These are phyloP conservation scores for Triticum urartu DNA, from an alignment of 176 grass and related monocot genomes.

Conservation along the genomic window DNA sequence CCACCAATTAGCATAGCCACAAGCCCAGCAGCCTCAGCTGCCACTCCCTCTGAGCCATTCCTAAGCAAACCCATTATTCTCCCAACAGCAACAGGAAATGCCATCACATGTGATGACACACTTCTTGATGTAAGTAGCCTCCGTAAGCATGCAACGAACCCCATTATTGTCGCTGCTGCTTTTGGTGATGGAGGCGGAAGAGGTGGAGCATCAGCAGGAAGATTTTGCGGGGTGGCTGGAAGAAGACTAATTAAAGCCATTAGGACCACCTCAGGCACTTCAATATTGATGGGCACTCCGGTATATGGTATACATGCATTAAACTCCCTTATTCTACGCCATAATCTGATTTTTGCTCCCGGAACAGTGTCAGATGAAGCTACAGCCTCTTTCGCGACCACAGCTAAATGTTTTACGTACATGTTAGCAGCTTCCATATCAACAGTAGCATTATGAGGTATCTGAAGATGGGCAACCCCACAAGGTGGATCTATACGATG, in stretches of 20 bases:
- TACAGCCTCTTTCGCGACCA: constrained; percentile 92
- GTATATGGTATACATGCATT: constrained; percentile 93
- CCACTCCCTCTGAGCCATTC: constrained; percentile 97
- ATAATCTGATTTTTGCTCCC: constrained; percentile 87
- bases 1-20: constrained; percentile 99
- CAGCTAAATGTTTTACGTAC: constrained; percentile 93
- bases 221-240: constrained; percentile 63
- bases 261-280: constrained; percentile 95
- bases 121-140: constrained; percentile 85
- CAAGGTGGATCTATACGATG: constrained; percentile 95
- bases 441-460: constrained; percentile 41
- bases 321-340: constrained; percentile 98
- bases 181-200: constrained; percentile 89
- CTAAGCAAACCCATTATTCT: constrained; percentile 98
- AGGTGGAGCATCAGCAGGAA: constrained; percentile 78
- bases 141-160: constrained; percentile 90
- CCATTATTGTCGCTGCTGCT: constrained; percentile 94
- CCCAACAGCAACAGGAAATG: constrained; percentile 84
- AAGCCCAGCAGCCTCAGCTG: constrained; percentile 90
- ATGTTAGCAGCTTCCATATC: constrained; percentile 75
- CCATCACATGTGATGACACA: constrained; percentile 89
- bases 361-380: constrained; percentile 77
- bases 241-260: constrained; percentile 99
- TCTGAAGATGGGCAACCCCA: constrained; percentile 55
- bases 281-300: constrained; percentile 79